Evolutionary conservation across 2,329 filamentous ascomycete species (phyloP).

Genomic region (Ramichloridium luteum): DNA sequence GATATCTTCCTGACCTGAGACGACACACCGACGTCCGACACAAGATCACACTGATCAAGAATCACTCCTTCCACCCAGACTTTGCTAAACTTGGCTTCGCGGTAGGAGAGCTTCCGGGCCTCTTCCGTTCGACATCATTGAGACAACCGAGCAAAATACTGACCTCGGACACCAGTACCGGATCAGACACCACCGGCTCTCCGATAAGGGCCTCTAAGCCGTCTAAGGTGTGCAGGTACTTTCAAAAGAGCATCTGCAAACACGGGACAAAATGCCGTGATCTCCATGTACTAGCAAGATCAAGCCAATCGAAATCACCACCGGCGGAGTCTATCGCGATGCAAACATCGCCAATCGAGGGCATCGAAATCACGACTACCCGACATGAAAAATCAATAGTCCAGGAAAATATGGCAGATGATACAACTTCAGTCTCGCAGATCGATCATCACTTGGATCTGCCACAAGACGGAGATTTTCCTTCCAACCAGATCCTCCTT

Average conservation of each 20-base stretch:
- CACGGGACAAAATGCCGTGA: conserved; percentile 20
- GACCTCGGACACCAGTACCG: not conserved
- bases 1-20: conserved; percentile 45
- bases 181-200: conserved; percentile 1
- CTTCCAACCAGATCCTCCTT: conserved; percentile 29
- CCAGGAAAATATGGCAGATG: not conserved
- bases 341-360: not conserved
- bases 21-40: conserved; percentile 39
- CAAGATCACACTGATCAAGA: conserved; percentile 42
- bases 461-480: conserved; percentile 14
- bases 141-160: not conserved
- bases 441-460: conserved; percentile 8
- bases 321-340: conserved; percentile 2
- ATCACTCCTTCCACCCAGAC: conserved; percentile 40
- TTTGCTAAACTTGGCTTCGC: conserved; percentile 41
- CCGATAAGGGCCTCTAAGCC: not conserved
- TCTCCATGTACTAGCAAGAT: conserved; percentile 10
- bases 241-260: conserved; percentile 20
- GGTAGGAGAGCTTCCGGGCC: conserved; percentile 38
- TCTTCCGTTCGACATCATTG: conserved; percentile 38
- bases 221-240: conserved; percentile 15
- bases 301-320: conserved; percentile 8
- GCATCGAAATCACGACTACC: not conserved
- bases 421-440: not conserved
- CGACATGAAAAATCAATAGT: not conserved